Percentiles rank a stretch among this genome's conserved stretches.
phyloP scores from a whole-genome alignment of 225 moss, liverwort and hornwort species.

The Thuidium tamariscinum region DNA sequence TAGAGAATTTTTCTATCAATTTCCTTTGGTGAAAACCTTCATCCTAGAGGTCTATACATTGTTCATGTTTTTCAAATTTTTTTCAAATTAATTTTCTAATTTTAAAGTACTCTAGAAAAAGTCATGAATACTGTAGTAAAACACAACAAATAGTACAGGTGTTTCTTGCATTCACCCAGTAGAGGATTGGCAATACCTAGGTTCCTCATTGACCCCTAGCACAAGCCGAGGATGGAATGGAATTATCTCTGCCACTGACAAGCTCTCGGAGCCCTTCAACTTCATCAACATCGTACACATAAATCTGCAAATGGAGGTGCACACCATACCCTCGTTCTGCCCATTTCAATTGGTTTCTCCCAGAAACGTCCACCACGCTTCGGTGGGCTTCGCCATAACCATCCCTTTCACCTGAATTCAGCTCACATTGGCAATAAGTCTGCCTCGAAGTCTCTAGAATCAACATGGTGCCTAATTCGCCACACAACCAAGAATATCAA shows the following conservation, averaged over 20 bases:
- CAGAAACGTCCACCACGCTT: not conserved
- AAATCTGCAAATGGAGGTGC: conserved; percentile 32
- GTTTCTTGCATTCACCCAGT: no score
- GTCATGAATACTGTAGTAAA: no score
- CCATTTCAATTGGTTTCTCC: conserved; percentile 16
- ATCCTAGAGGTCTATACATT: no score
- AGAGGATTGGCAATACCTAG: conserved; percentile 20
- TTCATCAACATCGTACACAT: conserved; percentile 44
- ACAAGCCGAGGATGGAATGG: conserved; percentile 28
- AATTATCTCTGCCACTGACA: conserved; percentile 43
- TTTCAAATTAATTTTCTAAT: no score
- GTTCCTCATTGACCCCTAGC: conserved; percentile 64
- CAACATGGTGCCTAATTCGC: conserved; percentile 18
- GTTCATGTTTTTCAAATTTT: no score
- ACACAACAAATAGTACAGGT: no score
- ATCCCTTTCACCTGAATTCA: not conserved
- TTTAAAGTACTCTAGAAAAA: no score
- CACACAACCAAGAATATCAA: not conserved
- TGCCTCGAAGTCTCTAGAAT: not conserved
- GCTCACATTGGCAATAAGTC: not conserved
- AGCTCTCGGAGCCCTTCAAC: conserved; percentile 43
- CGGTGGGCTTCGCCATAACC: not conserved
- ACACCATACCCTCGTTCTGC: conserved; percentile 40
- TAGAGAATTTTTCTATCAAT: no score
- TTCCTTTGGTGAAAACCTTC: no score